phyloP scores from a whole-genome alignment of 352 stramenopile genomes.

The Phytopythium delawarense region DNA sequence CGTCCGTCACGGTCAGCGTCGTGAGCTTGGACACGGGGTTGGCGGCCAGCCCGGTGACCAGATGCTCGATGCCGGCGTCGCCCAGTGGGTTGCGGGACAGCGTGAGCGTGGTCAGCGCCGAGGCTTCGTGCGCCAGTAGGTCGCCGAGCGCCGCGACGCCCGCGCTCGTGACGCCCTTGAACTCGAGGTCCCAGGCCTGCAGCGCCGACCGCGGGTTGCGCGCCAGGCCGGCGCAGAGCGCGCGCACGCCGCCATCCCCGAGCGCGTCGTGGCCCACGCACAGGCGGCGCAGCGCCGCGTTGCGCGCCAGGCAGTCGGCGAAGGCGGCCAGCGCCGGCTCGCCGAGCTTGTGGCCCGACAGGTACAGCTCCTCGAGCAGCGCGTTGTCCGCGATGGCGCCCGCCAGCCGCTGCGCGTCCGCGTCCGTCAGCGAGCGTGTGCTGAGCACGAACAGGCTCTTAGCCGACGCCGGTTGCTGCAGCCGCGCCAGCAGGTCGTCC shows the following conservation, averaged over 20 bases:
- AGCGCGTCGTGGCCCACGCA: conserved; percentile 58
- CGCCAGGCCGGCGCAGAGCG: conserved; percentile 43
- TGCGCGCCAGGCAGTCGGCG: conserved; percentile 58
- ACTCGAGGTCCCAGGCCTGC: conserved; percentile 67
- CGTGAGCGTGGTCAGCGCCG: conserved; percentile 38
- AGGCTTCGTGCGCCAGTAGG: conserved; percentile 41
- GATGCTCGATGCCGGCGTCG: conserved; percentile 29
- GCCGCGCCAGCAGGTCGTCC: conserved; percentile 67
- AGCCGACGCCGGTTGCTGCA: conserved; percentile 52
- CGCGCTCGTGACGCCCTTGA: conserved; percentile 49
- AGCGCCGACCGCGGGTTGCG: conserved; percentile 50
- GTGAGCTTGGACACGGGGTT: conserved; percentile 30
- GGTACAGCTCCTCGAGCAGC: conserved; percentile 68
- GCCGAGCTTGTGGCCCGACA: conserved; percentile 68
- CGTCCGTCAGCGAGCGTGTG: conserved; percentile 56
- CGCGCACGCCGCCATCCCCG: conserved; percentile 41
- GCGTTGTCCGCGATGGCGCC: conserved; percentile 48
- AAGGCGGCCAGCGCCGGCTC: conserved; percentile 40
- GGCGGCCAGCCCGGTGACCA: conserved; percentile 33
- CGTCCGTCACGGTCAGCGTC: conserved; percentile 44
- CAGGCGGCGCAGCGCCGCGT: conserved; percentile 62
- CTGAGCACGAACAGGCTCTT: conserved; percentile 73
- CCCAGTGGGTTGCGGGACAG: conserved; percentile 62
- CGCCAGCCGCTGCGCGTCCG: conserved; percentile 47
- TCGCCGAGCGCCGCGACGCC: conserved; percentile 45